Base-by-base conservation (phyloP, 1,284 basidiomycete species). In the Caloboletus firmus region DNA sequence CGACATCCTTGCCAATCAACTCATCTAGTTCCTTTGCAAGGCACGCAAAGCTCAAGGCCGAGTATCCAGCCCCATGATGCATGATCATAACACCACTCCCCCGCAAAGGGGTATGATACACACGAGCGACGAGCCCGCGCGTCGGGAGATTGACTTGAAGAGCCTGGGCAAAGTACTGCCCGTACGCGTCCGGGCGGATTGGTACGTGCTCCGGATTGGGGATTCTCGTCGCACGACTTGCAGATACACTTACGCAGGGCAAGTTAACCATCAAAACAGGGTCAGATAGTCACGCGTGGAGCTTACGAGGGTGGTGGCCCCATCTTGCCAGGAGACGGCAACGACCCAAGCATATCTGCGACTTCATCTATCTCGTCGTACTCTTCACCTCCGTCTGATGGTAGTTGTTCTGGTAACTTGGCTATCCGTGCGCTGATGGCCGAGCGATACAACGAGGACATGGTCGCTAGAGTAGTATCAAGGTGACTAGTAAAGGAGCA, bases 41-140 rank as follows among this genome's bases (percentile, higher is more conserved):
- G 61, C 85, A 86, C 0, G 97, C 95, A 69, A 95, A 99, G 57
- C 86, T 92, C 57, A 98, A 77, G 0, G 85, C 95, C 0, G 87
- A 87, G 65, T 93, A 93, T 3, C 97, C 96, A 1, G 93, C 96
- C 0, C 97, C 96, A 63, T 99, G 96, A 66, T 98, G 95, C 70
- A 92, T 92, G 3, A 98, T 79, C 65, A 98, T 82, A 3, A 96
- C 83, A 1, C 76, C 39, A 68, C 65, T 48, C 66, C 75, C 62
- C 76, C 52, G 77, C 5, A 80, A 80, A 24, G 72, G 79, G 0
- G 90, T 88, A 68, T 93, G 89, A 72, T 95, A 95, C 2, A 83
- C 86, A 31, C 93, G 79, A 60, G 85, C 82, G 45, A 87, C 82
- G 6, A 91, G 79, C 34, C 76, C 79, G 22, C 81, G 81, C 28